phyloP scores from a whole-genome alignment of 805 yeast species.

The Candida cerambycidarum region DNA sequence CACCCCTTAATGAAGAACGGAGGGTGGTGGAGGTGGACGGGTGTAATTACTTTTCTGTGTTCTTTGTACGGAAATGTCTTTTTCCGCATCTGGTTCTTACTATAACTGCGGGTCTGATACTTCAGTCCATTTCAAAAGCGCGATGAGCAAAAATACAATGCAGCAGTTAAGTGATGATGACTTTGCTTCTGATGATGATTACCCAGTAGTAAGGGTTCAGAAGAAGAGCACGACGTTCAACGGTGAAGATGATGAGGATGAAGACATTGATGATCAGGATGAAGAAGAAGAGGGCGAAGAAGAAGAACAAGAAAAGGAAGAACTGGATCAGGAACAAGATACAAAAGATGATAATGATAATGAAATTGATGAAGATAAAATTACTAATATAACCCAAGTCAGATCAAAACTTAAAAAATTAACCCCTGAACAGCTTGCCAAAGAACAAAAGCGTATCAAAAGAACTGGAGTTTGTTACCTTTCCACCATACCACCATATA shows the following conservation, averaged over 20 bases:
- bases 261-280: neutral
- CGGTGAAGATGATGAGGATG: constrained; percentile 12
- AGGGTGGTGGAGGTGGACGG: too few relatives aligned
- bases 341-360: constrained; percentile 13
- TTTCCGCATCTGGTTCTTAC: too few relatives aligned
- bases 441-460: constrained; percentile 54
- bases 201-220: constrained; percentile 15
- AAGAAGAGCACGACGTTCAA: constrained; percentile 11
- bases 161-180: constrained; percentile 10
- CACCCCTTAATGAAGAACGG: too few relatives aligned
- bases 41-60: too few relatives aligned
- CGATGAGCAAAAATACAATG: constrained; percentile 1
- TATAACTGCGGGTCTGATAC: too few relatives aligned
- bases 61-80: too few relatives aligned
- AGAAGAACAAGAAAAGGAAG: constrained; percentile 16
- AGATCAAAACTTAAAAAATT: constrained; percentile 50
- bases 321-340: constrained; percentile 17
- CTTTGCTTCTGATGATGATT: constrained; percentile 15
- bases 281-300: neutral
- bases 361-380: constrained; percentile 11
- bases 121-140: too few relatives aligned
- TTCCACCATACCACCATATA: constrained; percentile 90
- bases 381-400: constrained; percentile 14
- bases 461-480: constrained; percentile 92
- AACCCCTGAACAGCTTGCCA: constrained; percentile 53